A percentile compares a stretch with the other conserved stretches of the same genome.
phyloP scores from a whole-genome alignment of 805 yeast species.

The Metschnikowia drakensbergensis region DNA sequence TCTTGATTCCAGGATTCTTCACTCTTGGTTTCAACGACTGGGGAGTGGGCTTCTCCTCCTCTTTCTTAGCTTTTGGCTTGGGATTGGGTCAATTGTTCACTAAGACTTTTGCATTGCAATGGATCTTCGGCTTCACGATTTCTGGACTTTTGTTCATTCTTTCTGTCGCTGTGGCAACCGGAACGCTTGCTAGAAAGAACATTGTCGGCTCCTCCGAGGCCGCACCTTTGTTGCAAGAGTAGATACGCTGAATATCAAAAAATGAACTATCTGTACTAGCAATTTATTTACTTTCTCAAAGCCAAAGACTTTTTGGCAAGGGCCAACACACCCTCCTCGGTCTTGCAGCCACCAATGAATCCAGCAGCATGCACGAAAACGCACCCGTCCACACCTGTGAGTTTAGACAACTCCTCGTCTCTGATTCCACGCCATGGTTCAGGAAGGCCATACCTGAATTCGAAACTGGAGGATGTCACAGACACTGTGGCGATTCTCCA shows the following conservation, averaged over 20 bases:
- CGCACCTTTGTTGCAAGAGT: slow-evolving; percentile 19
- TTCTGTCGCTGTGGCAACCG: slow-evolving; percentile 45
- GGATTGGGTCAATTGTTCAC: slow-evolving; percentile 68
- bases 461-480: slow-evolving; percentile 71
- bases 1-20: slow-evolving; percentile 58
- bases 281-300: neutral
- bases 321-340: slow-evolving; percentile 70
- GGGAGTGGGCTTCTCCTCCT: slow-evolving; percentile 58
- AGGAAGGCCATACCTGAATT: slow-evolving; percentile 82
- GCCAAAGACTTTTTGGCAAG: slow-evolving; percentile 52
- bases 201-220: slow-evolving; percentile 10
- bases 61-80: slow-evolving; percentile 59
- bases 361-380: slow-evolving; percentile 95
- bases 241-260: neutral
- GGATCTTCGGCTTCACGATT: slow-evolving; percentile 77
- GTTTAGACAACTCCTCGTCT: slow-evolving; percentile 72
- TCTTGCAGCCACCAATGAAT: slow-evolving; percentile 90
- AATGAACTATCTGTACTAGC: neutral
- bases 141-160: slow-evolving; percentile 52
- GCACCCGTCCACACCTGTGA: slow-evolving; percentile 81
- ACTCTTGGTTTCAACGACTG: slow-evolving; percentile 64
- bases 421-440: slow-evolving; percentile 94
- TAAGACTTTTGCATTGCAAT: slow-evolving; percentile 72
- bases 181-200: slow-evolving; percentile 20
- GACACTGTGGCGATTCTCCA: slow-evolving; percentile 95